These are phyloP conservation scores for Tolypocladium guangdongense DNA, from an alignment of 2,329 filamentous ascomycete genomes.

Conservation along the genomic window DNA sequence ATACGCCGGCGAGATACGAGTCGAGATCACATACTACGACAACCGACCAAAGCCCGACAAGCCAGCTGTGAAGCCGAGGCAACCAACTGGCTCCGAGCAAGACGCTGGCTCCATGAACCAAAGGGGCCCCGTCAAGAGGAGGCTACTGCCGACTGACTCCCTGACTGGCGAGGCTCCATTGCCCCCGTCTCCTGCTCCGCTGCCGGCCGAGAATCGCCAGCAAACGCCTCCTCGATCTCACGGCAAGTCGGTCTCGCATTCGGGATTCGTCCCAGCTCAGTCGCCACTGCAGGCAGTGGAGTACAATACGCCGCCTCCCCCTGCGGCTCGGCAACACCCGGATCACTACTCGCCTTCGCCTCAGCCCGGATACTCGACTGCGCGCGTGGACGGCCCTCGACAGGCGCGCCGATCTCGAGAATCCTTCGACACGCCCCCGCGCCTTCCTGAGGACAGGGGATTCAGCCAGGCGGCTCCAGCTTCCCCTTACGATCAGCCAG, in stretches of 20 bases:
- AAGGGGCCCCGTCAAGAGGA: slow-evolving; percentile 61
- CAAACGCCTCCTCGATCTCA: slow-evolving; percentile 38
- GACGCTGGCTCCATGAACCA: slow-evolving; percentile 31
- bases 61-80: slow-evolving; percentile 43
- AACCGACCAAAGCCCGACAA: slow-evolving; percentile 72
- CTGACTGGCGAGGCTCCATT: slow-evolving; percentile 42
- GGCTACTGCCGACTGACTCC: slow-evolving; percentile 74
- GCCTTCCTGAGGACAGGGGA: slow-evolving; percentile 25
- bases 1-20: slow-evolving; percentile 88
- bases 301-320: slow-evolving; percentile 32
- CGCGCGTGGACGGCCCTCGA: slow-evolving; percentile 13
- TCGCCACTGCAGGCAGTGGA: slow-evolving; percentile 43
- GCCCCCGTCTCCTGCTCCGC: slow-evolving; percentile 11
- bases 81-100: slow-evolving; percentile 22
- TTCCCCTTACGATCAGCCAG: slow-evolving; percentile 26
- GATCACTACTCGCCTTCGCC: slow-evolving; percentile 27
- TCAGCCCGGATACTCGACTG: slow-evolving; percentile 11
- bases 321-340: slow-evolving; percentile 18
- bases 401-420: slow-evolving; percentile 24
- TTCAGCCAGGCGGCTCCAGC: slow-evolving; percentile 19
- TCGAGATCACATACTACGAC: slow-evolving; percentile 97
- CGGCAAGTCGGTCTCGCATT: slow-evolving; percentile 26
- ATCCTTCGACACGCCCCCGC: slow-evolving; percentile 22
- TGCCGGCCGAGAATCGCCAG: slow-evolving; percentile 26
- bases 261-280: slow-evolving; percentile 34